phyloP scores from a whole-genome alignment of 176 grass and related monocot species.

The Themeda triandra region DNA sequence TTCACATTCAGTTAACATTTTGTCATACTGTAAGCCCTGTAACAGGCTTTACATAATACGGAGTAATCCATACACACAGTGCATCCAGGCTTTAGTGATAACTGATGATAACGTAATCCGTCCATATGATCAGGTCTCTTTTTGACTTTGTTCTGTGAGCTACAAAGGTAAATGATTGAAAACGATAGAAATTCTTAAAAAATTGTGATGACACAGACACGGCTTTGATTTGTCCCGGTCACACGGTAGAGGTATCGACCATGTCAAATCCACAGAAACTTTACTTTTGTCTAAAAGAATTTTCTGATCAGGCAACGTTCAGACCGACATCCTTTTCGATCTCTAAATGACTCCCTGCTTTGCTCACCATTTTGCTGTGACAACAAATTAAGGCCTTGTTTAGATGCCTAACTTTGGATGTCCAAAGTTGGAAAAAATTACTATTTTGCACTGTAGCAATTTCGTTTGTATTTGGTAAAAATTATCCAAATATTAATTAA shows the following conservation, averaged over 20 bases:
- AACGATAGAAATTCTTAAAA: neutral
- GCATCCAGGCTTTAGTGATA: neutral
- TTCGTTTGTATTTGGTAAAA: too few species aligned
- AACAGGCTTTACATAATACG: neutral
- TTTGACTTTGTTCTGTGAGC: neutral
- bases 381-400: too few species aligned
- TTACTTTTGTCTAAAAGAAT: neutral
- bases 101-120: neutral
- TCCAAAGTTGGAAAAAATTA: too few species aligned
- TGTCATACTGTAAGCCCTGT: neutral
- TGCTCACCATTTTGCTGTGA: neutral
- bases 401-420: too few species aligned
- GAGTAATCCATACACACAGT: neutral
- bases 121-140: neutral
- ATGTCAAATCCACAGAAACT: neutral
- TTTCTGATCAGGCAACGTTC: neutral
- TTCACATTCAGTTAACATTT: neutral
- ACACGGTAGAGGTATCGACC: neutral
- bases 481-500: too few species aligned
- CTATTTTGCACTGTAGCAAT: too few species aligned
- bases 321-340: neutral
- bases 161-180: constrained; percentile 11
- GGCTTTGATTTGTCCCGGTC: constrained; percentile 3
- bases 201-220: neutral
- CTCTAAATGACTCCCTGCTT: neutral